Conservation (phyloP, 1,284 basidiomycete genomes). For the Ceratobasidium theobromae region DNA sequence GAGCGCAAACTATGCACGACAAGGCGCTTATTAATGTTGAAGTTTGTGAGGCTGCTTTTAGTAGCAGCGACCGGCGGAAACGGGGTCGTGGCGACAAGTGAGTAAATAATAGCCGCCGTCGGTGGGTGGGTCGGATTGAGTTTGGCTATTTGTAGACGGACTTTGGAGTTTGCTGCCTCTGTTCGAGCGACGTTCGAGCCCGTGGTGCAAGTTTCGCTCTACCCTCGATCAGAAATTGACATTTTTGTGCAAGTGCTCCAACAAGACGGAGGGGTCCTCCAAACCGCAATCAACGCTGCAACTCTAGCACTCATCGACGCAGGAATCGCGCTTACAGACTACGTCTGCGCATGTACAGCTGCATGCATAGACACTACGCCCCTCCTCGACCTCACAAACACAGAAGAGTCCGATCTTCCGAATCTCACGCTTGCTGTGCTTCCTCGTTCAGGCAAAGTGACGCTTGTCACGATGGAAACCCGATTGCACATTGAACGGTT, state of each 20-base stretch:
- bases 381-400: constrained; percentile 80
- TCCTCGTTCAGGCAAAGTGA: constrained; percentile 80
- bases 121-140: not conserved
- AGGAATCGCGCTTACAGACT: constrained; percentile 88
- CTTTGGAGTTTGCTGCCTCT: constrained; percentile 82
- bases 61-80: constrained; percentile 75
- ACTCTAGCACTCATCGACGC: constrained; percentile 89
- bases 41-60: constrained; percentile 82
- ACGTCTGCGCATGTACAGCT: constrained; percentile 82
- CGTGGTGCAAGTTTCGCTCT: constrained; percentile 85
- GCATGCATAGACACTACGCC: constrained; percentile 77
- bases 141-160: constrained; percentile 61
- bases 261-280: constrained; percentile 89
- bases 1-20: constrained; percentile 75
- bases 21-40: constrained; percentile 85
- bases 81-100: constrained; percentile 85
- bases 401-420: constrained; percentile 91
- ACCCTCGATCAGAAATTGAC: constrained; percentile 92
- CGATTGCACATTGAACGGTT: constrained; percentile 91
- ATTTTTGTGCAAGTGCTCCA: constrained; percentile 91
- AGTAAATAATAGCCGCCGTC: constrained; percentile 42
- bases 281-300: constrained; percentile 91
- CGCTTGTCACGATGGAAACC: constrained; percentile 91
- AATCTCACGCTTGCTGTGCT: constrained; percentile 85
- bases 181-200: constrained; percentile 96